Evolutionary conservation across 345 rosid genomes (phyloP).

Genomic region (Passiflora organensis): DNA sequence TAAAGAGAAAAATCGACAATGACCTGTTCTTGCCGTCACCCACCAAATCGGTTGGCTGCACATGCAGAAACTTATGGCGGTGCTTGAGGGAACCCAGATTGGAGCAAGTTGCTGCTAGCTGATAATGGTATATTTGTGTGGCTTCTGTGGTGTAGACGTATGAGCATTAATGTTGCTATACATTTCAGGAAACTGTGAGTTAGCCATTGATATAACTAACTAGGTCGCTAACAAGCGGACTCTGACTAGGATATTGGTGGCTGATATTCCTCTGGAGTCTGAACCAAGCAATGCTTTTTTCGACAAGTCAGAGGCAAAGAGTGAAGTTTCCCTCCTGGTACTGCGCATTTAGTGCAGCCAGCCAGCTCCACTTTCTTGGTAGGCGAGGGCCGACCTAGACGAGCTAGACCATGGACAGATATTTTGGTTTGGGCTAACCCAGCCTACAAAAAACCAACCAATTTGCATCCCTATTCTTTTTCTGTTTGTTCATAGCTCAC

Average conservation of each 20-base stretch:
- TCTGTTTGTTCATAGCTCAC: too few relatives aligned
- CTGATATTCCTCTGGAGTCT: constrained; percentile 10
- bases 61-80: neutral
- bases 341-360: too few relatives aligned
- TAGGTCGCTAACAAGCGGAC: constrained; percentile 12
- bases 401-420: too few relatives aligned
- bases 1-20: neutral
- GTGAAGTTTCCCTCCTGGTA: constrained; percentile 15
- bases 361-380: too few relatives aligned
- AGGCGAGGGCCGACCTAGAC: too few relatives aligned
- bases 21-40: neutral
- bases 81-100: neutral
- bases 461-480: too few relatives aligned
- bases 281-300: constrained; percentile 28
- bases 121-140: too few relatives aligned
- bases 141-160: too few relatives aligned
- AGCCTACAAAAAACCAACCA: too few relatives aligned
- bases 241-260: constrained; percentile 7
- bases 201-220: constrained; percentile 6
- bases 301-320: constrained; percentile 11
- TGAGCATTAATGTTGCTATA: too few relatives aligned
- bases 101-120: neutral
- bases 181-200: neutral
- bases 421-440: too few relatives aligned
- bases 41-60: neutral